Evolutionary conservation across 257 asterid genomes (phyloP), one percentile per base, ranked within the genome.

Genomic region (Petunia axillaris): DNA sequence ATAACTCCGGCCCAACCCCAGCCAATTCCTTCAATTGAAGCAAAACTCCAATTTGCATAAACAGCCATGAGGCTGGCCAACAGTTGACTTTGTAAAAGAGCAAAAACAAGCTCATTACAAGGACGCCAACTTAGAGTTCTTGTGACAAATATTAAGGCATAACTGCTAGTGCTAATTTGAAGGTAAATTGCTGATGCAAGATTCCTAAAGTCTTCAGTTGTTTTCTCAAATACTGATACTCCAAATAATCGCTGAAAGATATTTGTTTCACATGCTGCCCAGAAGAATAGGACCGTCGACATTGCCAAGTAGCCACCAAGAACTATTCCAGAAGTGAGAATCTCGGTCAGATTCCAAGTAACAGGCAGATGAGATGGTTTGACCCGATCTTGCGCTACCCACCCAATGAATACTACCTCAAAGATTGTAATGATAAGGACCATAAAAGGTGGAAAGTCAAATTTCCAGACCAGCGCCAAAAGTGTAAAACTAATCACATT

Each of bases 111-210:
- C 71, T 92, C 63, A 79, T 89, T 71, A 55, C 98, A 97, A 0
- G 98, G 98, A 38, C 98, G 98, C 98, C 97, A 94, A 87, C 87
- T 91, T 77, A 97, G 81, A 43, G 98, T 92, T 87, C 98, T 87
- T 41, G 97, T 94, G 11, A 94, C 98, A 63, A 94, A 94, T 78
- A 94, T 94, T 62, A 94, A 85, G 41, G 98, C 98, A 87, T 93
- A 97, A 73, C 98, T 94, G 80, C 92, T 90, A 8, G 94, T 94
- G 91, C 98, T 94, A 83, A 94, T 97, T 90, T 94, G 98, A 77
- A 94, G 97, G 82, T 94, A 94, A 77, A 94, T 84, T 48, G 97
- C 98, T 15, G 98, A 92, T 14, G 98, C 97, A 75, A 94, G 98
- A 91, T 94, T 94, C 73, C 97, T 87, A 55, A 92, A 92, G 91